phyloP scores from a whole-genome alignment of 768 basidiomycete genomes.

The Sistotremastrum suecicum region DNA sequence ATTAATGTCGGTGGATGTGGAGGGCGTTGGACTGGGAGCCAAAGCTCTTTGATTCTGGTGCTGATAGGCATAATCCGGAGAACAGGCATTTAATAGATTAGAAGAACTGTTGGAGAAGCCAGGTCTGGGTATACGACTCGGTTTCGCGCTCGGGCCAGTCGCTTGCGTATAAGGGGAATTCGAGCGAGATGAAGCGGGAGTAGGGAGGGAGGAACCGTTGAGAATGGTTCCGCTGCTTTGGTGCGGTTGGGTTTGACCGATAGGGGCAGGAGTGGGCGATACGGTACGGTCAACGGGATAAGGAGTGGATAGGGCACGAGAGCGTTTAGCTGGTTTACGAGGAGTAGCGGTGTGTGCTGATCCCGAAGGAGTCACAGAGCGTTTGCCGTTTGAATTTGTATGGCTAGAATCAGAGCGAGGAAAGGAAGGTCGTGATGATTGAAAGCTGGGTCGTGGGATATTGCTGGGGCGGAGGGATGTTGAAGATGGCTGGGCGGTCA shows the following conservation, averaged over 20 bases:
- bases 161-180: constrained; percentile 20
- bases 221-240: constrained; percentile 13
- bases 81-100: constrained; percentile 13
- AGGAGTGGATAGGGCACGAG: constrained; percentile 17
- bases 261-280: constrained; percentile 53
- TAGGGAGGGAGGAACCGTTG: constrained; percentile 16
- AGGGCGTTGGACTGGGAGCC: constrained; percentile 9
- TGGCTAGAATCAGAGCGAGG: constrained; percentile 11
- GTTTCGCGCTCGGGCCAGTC: constrained; percentile 17
- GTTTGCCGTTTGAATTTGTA: constrained; percentile 1
- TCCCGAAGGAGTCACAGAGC: constrained; percentile 8
- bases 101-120: constrained; percentile 27
- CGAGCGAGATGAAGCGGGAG: constrained; percentile 24
- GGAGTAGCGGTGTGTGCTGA: constrained; percentile 2
- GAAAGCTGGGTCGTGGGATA: constrained; percentile 33
- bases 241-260: constrained; percentile 21
- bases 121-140: constrained; percentile 34
- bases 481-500: constrained; percentile 5
- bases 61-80: constrained; percentile 11
- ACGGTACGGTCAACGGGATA: constrained; percentile 28
- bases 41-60: constrained; percentile 21
- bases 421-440: constrained; percentile 20
- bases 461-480: constrained; percentile 24
- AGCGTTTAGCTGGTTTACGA: constrained; percentile 13
- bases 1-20: background rate